Percentiles rank a stretch among this genome's conserved stretches.
Conservation (phyloP, 2,329 filamentous ascomycete genomes). For the Botrytis fabae region DNA sequence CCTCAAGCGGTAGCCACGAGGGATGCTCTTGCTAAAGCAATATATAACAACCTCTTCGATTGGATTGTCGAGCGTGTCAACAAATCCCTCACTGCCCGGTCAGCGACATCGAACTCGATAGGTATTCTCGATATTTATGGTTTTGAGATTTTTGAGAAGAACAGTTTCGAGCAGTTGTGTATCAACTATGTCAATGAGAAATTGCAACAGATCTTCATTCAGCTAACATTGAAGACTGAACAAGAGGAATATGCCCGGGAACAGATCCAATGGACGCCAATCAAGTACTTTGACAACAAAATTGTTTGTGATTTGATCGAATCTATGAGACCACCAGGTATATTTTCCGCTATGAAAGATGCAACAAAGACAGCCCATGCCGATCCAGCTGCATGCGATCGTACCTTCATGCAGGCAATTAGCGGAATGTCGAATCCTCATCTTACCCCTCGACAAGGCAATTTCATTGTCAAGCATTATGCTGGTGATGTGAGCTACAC, state of each 20-base stretch:
- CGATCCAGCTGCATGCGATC: conserved; percentile 88
- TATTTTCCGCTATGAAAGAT: conserved; percentile 96
- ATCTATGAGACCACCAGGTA: conserved; percentile 81
- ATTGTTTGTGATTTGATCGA: conserved; percentile 97
- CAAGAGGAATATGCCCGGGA: conserved; percentile 96
- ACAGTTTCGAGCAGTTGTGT: conserved; percentile 97
- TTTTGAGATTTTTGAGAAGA: conserved; percentile 99
- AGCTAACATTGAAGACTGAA: conserved; percentile 92
- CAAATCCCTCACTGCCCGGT: conserved; percentile 77
- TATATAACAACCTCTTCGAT: conserved; percentile 97
- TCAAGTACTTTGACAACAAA: conserved; percentile 99
- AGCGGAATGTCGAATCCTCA: conserved; percentile 91
- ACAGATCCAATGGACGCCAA: conserved; percentile 97
- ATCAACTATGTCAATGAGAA: conserved; percentile 99
- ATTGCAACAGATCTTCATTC: conserved; percentile 98
- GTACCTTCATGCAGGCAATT: conserved; percentile 91
- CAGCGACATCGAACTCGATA: conserved; percentile 77
- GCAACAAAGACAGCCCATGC: conserved; percentile 98
- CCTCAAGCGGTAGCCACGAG: conserved; percentile 83
- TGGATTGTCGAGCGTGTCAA: conserved; percentile 97
- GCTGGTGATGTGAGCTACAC: conserved; percentile 95
- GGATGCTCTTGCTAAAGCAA: conserved; percentile 90
- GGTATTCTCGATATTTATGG: conserved; percentile 99
- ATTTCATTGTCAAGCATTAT: conserved; percentile 98
- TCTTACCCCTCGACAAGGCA: conserved; percentile 87